Percentiles rank a stretch among this genome's conserved stretches.
Evolutionary conservation across 176 grass and related monocot genomes (phyloP).

Genomic region (Paspalum notatum): DNA sequence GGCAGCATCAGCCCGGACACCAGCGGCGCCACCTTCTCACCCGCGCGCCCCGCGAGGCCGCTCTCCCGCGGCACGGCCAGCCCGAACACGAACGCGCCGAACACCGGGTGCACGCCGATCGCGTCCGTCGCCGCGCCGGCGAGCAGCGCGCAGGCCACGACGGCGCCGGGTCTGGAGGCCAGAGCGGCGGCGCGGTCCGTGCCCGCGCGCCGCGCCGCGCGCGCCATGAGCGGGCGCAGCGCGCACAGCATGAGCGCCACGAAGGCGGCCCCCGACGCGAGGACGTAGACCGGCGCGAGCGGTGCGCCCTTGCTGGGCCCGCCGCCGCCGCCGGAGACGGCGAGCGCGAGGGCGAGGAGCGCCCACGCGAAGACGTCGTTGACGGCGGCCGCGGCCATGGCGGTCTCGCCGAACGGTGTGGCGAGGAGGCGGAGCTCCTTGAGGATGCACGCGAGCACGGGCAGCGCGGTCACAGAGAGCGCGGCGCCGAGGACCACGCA

Average conservation of each 20-base stretch:
- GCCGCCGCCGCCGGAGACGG: conserved; percentile 46
- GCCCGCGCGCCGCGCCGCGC: conserved; percentile 38
- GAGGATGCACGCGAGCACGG: conserved; percentile 91
- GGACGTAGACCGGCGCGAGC: conserved; percentile 42
- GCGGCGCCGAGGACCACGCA: conserved; percentile 80
- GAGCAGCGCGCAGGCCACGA: conserved; percentile 49
- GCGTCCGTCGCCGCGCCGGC: conserved; percentile 60
- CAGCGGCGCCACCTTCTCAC: conserved; percentile 63
- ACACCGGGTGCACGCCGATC: conserved; percentile 70
- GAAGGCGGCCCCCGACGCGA: conserved; percentile 52
- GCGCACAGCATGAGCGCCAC: conserved; percentile 38
- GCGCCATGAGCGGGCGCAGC: conserved; percentile 57
- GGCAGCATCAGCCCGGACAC: conserved; percentile 65
- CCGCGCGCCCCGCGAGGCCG: conserved; percentile 47
- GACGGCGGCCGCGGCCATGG: conserved; percentile 76
- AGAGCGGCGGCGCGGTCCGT: not conserved
- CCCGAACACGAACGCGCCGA: conserved; percentile 73
- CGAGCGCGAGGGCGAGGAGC: conserved; percentile 72
- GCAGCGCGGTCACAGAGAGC: conserved; percentile 80
- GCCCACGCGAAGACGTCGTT: conserved; percentile 79
- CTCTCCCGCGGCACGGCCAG: conserved; percentile 60
- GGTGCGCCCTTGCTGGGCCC: not conserved
- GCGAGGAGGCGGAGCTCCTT: conserved; percentile 77
- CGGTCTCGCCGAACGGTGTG: conserved; percentile 62
- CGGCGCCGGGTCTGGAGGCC: conserved; percentile 22